A percentile compares a stretch with the other conserved stretches of the same genome.
These are phyloP conservation scores for Cystobasidiaceae sp. DNA, from an alignment of 1,284 basidiomycete species.

Conservation along the genomic window DNA sequence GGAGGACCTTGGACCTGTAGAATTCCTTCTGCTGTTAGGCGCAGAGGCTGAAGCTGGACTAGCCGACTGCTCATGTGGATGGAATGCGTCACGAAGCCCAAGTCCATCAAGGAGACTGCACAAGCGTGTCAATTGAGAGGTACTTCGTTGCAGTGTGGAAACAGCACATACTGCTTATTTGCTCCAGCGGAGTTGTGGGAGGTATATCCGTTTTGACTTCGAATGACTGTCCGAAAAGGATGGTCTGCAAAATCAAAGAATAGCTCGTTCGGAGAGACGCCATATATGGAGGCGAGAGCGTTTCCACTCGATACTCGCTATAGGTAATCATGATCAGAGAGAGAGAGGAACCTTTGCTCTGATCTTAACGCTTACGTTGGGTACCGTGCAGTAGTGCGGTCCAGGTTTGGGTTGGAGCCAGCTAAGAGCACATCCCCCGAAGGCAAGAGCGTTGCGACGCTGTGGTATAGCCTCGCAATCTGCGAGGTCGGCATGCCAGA, in stretches of 20 bases:
- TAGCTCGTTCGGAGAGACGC: no score
- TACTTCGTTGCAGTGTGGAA: not conserved
- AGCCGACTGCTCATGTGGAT: conserved; percentile 69
- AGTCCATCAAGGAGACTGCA: conserved; percentile 31
- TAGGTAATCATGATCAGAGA: conserved; percentile 41
- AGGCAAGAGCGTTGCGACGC: conserved; percentile 43
- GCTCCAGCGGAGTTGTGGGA: conserved; percentile 37
- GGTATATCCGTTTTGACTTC: no score
- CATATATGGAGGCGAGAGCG: conserved; percentile 67
- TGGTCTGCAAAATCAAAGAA: no score
- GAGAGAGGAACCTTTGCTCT: no score
- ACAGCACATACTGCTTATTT: not conserved
- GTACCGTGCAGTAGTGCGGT: conserved; percentile 14
- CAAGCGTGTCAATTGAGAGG: not conserved
- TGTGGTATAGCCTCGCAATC: conserved; percentile 76
- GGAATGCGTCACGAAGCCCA: conserved; percentile 41
- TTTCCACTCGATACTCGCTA: conserved; percentile 72
- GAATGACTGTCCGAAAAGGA: conserved; percentile 50
- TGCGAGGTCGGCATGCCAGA: conserved; percentile 58
- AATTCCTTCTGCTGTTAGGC: conserved; percentile 48
- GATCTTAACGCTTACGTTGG: conserved; percentile 14
- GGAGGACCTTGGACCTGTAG: conserved; percentile 59
- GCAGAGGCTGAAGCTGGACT: conserved; percentile 55
- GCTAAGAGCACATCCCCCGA: conserved; percentile 66
- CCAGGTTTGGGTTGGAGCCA: conserved; percentile 73